phyloP scores from a whole-genome alignment of 2,329 filamentous ascomycete genomes.

The Venturia effusa region DNA sequence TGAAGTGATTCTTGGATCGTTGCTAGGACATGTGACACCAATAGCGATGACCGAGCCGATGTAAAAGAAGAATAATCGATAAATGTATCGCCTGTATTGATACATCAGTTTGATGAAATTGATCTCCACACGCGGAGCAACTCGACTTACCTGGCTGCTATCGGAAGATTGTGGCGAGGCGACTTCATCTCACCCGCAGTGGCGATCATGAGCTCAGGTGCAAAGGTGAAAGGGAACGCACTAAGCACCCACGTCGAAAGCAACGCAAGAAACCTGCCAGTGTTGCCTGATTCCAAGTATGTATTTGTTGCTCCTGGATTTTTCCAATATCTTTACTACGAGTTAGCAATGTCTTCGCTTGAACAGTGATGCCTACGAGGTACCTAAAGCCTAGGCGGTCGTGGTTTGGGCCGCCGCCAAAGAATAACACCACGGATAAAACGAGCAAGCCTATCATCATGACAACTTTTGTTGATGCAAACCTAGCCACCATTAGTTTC shows the following conservation, averaged over 20 bases:
- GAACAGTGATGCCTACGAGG: no score
- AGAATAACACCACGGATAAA: constrained; percentile 32
- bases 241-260: constrained; percentile 40
- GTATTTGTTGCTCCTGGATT: constrained; percentile 33
- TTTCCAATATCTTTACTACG: constrained; percentile 20
- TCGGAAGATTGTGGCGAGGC: constrained; percentile 48
- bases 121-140: not conserved
- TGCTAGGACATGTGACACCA: constrained; percentile 46
- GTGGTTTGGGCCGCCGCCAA: constrained; percentile 31
- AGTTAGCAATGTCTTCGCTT: constrained; percentile 20
- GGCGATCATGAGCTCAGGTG: constrained; percentile 45
- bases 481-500: constrained; percentile 10
- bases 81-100: constrained; percentile 42
- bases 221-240: constrained; percentile 45
- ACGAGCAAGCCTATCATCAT: constrained; percentile 36
- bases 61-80: constrained; percentile 53
- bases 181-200: constrained; percentile 48
- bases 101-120: not conserved
- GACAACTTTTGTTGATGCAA: constrained; percentile 35
- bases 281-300: constrained; percentile 34
- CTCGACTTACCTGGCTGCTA: constrained; percentile 30
- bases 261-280: constrained; percentile 41
- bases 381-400: constrained; percentile 9
- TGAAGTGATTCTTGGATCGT: constrained; percentile 39
- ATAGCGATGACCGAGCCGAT: constrained; percentile 48